A percentile compares a stretch with the other conserved stretches of the same genome.
Conservation (phyloP, 345 rosid species). For the Passiflora organensis region DNA sequence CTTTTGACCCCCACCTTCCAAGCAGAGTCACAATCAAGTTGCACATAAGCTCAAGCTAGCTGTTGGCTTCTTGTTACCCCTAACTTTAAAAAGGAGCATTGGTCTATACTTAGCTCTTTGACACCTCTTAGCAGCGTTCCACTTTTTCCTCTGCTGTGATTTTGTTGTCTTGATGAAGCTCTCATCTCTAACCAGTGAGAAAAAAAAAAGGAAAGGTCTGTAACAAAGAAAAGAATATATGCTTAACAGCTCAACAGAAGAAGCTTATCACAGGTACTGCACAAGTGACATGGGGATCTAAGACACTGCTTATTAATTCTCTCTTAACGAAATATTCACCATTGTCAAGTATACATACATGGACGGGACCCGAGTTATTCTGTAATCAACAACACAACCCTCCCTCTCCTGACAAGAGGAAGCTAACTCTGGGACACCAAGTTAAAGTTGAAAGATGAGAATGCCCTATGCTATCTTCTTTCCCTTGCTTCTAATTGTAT, state of each 20-base stretch:
- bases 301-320: slow-evolving; percentile 25
- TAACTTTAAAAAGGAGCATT: slow-evolving; percentile 2
- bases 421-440: not conserved
- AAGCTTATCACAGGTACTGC: slow-evolving; percentile 29
- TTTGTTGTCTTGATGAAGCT: not conserved
- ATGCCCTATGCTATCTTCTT: slow-evolving; percentile 18
- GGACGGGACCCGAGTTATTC: not conserved
- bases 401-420: slow-evolving; percentile 1
- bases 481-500: slow-evolving; percentile 26
- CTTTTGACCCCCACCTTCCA: no score
- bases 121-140: slow-evolving; percentile 1
- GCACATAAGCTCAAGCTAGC: no score
- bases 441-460: slow-evolving; percentile 30
- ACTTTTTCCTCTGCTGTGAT: not conserved
- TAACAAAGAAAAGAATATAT: slow-evolving; percentile 35
- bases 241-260: slow-evolving; percentile 14
- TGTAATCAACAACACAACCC: not conserved
- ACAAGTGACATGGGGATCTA: slow-evolving; percentile 24
- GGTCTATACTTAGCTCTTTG: not conserved
- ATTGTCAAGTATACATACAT: slow-evolving; percentile 3
- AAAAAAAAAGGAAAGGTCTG: slow-evolving; percentile 6
- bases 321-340: not conserved
- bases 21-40: no score
- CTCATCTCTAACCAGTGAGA: not conserved
- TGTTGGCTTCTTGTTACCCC: not conserved